Evolutionary conservation across 768 basidiomycete species (phyloP), one percentile per base, ranked within the genome.

Genomic region (Pisolithus sp.): DNA sequence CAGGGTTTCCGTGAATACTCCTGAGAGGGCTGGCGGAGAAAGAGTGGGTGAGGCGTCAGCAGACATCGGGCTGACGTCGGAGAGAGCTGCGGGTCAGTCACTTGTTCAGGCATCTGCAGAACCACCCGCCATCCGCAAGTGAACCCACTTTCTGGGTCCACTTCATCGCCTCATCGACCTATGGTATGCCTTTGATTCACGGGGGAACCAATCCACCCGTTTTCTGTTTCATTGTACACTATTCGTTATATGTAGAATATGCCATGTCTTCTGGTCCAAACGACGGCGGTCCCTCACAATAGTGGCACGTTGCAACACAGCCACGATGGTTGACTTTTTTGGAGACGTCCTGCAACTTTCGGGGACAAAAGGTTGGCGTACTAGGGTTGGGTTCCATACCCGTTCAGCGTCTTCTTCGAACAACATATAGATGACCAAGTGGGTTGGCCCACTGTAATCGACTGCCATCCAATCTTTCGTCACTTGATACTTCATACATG

Each of bases 401-500:
- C 43, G 15, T 45, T 9, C 43, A 45, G 23, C 13, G n/a, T 24
- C 23, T 26, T 13, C 23, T n/a, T 17, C 28, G 28, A 26, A 45
- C 23, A 17, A 44, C 43, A 24, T 2, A 26, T 45, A 26, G 26
- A 34, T 15, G 34, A 34, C 34, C 13, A 13, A 34, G 34, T 34
- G 34, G 34, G 34, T 13, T 34, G 34, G 34, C 15, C 34, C 5
- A 12, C 12, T 34, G 12, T 34, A 34, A 34, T 34, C 24, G 43
- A 20, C 15, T 30, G 1, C 40, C 18, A 36, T 43, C 43, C 45
- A 50, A 18, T 50, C 38, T 42, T 42, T 41, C 52, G 13, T 48
- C 37, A 17, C 21, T 44, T 39, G 40, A 52, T 43, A 28, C 52
- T 30, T 17, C 52, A 59, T 61, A 31, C 62, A 86, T 87, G 84